Evolutionary conservation across 495 filamentous ascomycete species (phyloP).

Genomic region (Jackrogersella minutella): DNA sequence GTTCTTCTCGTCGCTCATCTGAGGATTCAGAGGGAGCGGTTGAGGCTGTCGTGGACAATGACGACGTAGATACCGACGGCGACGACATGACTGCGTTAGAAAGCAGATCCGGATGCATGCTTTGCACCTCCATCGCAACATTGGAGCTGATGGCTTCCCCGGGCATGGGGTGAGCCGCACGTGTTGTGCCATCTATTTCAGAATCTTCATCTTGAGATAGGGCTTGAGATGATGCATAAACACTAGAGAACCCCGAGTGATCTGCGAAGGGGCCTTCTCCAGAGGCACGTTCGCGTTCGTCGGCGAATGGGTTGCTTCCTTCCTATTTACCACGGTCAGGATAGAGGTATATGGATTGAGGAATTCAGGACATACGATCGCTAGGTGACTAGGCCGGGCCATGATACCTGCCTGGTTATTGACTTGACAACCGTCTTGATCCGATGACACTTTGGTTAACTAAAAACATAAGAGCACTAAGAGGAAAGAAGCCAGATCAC

Average conservation of each 20-base stretch:
- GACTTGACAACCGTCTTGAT: not conserved
- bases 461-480: not conserved
- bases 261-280: slow-evolving; percentile 18
- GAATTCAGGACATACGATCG: slow-evolving; percentile 15
- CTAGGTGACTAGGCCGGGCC: not conserved
- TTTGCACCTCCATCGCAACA: not conserved
- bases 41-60: not conserved
- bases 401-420: not conserved
- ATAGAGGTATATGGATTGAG: not conserved
- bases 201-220: slow-evolving; percentile 8
- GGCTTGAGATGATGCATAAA: not conserved
- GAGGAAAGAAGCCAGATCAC: not conserved
- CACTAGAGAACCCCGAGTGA: not conserved
- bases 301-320: not conserved
- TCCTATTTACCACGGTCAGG: slow-evolving; percentile 18
- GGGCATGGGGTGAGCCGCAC: not conserved
- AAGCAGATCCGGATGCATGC: not conserved
- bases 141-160: slow-evolving; percentile 6
- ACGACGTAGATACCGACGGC: not conserved
- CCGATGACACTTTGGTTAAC: not conserved
- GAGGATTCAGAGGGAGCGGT: not conserved
- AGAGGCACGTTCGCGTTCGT: not conserved
- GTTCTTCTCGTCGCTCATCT: not conserved
- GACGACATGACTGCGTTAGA: not conserved
- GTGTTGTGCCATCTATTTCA: not conserved